Base-by-base conservation (phyloP, 495 filamentous ascomycete species). In the Oidiodendron maius region DNA sequence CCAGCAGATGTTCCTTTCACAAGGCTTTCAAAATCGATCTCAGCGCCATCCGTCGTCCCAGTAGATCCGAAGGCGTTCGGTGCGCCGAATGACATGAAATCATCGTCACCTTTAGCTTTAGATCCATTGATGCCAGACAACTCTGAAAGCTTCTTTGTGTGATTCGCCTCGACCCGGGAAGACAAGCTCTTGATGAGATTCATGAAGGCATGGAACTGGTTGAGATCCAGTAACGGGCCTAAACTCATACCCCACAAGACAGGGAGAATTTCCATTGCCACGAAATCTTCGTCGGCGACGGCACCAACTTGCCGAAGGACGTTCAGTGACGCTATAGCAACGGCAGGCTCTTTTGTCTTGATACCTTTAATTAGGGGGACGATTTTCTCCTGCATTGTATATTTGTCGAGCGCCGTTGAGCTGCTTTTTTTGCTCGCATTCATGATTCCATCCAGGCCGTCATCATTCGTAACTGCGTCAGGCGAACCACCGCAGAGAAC, bases 301-400 rank as follows among this genome's bases (percentile, higher is more conserved):
- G 71, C 76, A 4, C 93, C 89, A 42, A 97, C 81, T 46, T 95
- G 82, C 23, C 73, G 76, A 54, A 97, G 81, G 10, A 96, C 89
- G 21, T 80, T 78, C 16, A 96, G 73, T 0, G 89, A 87, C 1
- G 93, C 90, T 79, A 96, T 91, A 86, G 96, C 95, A 2, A 98
- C 93, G 2, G 88, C 91, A 0, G 93, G 93, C 58, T 98, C 93
- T 58, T 94, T 96, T 0, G 93, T 98, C 62, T 97, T 97, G 64
- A 98, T 97, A 1, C 71, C 89, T 59, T 87, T 89, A 45, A 98
- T 74, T 3, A 96, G 71, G 1, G 93, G 93, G 3, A 97, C 77
- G 13, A 98, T 82, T 66, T 95, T 96, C 61, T 97, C 93, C 60
- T 98, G 94, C 56, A 97, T 86, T 1, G 93, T 96, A 56, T 89